A percentile compares a stretch with the other conserved stretches of the same genome.
Evolutionary conservation across 2,329 filamentous ascomycete species (phyloP).

Genomic region (Talaromyces sp.): DNA sequence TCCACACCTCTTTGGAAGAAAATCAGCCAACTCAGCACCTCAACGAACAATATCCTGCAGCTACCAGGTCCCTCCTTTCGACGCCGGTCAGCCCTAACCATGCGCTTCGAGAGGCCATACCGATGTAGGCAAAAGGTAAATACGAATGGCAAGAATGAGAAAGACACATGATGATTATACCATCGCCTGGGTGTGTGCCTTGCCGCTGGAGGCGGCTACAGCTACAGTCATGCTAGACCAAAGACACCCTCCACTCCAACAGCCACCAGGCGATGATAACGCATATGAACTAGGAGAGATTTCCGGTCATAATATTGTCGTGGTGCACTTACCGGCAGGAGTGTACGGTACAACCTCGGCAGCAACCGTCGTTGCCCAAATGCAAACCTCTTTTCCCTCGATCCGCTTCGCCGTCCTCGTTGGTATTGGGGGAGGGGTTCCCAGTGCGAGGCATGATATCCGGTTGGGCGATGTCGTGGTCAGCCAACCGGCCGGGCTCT

Average conservation of each 20-base stretch:
- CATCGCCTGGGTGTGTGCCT: not conserved
- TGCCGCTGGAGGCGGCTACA: not conserved
- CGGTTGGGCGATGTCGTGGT: conserved; percentile 21
- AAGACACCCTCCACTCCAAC: not conserved
- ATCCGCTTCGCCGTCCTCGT: conserved; percentile 36
- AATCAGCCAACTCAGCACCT: not conserved
- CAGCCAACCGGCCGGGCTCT: conserved; percentile 8
- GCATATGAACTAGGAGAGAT: conserved; percentile 20
- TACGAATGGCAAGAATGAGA: not conserved
- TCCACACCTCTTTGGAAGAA: too few species aligned
- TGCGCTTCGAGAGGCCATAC: not conserved
- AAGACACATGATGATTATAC: not conserved
- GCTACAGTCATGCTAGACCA: not conserved
- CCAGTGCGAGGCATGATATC: conserved; percentile 14
- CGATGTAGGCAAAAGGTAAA: not conserved
- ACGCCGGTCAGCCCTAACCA: not conserved
- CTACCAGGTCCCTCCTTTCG: not conserved
- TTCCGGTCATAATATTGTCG: conserved; percentile 20
- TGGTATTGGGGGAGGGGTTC: conserved; percentile 30
- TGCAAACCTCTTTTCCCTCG: conserved; percentile 22
- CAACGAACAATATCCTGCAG: not conserved
- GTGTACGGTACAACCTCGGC: conserved; percentile 24
- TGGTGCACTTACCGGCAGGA: conserved; percentile 21
- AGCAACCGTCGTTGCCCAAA: conserved; percentile 24
- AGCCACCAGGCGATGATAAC: conserved; percentile 17